Evolutionary conservation across 805 yeast genomes (phyloP).

Genomic region (Suhomyces prunicola): DNA sequence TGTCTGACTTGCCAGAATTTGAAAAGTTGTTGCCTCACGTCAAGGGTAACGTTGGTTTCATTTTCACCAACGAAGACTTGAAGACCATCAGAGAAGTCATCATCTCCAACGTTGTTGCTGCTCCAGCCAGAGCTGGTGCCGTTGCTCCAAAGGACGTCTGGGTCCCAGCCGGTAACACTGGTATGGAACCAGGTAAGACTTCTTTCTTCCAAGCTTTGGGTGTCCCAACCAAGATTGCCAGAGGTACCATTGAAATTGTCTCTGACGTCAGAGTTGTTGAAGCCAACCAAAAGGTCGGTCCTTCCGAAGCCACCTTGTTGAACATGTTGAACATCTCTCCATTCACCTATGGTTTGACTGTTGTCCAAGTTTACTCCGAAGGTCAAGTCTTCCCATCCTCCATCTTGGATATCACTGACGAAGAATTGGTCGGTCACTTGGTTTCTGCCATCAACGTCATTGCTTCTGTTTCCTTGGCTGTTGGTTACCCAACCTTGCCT

Average conservation of each 20-base stretch:
- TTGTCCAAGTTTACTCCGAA: conserved; percentile 96
- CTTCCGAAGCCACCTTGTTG: conserved; percentile 97
- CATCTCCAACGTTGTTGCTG: conserved; percentile 93
- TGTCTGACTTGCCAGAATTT: conserved; percentile 89
- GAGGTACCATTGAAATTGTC: conserved; percentile 99
- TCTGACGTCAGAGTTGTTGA: conserved; percentile 93
- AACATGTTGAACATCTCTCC: conserved; percentile 99
- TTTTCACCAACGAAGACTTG: conserved; percentile 96
- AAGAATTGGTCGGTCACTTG: conserved; percentile 89
- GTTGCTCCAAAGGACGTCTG: conserved; percentile 96
- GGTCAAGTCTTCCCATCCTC: conserved; percentile 97
- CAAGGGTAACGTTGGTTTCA: conserved; percentile 99
- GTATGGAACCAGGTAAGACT: conserved; percentile 99
- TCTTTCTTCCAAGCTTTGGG: conserved; percentile 99
- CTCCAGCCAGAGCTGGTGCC: conserved; percentile 99
- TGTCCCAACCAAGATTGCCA: conserved; percentile 99
- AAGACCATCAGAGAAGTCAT: conserved; percentile 87
- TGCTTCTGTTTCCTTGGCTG: conserved; percentile 95
- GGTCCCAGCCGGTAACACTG: conserved; percentile 99
- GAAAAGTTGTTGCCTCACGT: conserved; percentile 94
- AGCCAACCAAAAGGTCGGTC: conserved; percentile 89
- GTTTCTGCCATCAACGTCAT: conserved; percentile 88
- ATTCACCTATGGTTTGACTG: conserved; percentile 96
- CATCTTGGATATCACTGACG: conserved; percentile 98
- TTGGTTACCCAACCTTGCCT: conserved; percentile 99